Conservation (phyloP, 768 basidiomycete genomes). For the Terana coerulea region DNA sequence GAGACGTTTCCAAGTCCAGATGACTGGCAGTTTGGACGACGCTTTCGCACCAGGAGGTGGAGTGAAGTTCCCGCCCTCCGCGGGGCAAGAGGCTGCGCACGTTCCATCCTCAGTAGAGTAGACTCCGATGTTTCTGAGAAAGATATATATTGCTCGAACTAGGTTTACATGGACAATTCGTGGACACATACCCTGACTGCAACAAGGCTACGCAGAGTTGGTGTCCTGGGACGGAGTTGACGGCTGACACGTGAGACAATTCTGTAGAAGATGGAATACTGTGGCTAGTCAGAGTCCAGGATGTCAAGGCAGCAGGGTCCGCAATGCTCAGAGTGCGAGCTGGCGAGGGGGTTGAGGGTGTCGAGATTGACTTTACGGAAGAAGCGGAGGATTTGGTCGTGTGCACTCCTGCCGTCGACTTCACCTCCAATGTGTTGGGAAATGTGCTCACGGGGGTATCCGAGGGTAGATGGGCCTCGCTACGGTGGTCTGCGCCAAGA, state of each 20-base stretch:
- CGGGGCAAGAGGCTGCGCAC: constrained; percentile 31
- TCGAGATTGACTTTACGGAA: constrained; percentile 19
- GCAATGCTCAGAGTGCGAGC: constrained; percentile 15
- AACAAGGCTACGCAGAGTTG: constrained; percentile 42
- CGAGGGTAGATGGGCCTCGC: constrained; percentile 34
- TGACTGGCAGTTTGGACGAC: constrained; percentile 13
- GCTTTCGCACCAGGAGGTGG: constrained; percentile 33
- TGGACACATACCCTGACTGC: constrained; percentile 53
- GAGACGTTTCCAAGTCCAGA: constrained; percentile 34
- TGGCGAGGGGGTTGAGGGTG: constrained; percentile 8
- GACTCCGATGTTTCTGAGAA: constrained; percentile 48
- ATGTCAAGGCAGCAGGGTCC: constrained; percentile 23
- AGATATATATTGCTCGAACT: not conserved
- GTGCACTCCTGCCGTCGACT: too few relatives aligned
- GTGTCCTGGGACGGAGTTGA: constrained; percentile 34
- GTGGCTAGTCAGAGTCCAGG: constrained; percentile 25
- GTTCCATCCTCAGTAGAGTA: constrained; percentile 50
- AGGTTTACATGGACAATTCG: not conserved
- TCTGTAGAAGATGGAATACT: constrained; percentile 47
- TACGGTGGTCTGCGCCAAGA: constrained; percentile 19
- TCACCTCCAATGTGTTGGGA: too few relatives aligned
- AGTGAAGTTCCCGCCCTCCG: constrained; percentile 25
- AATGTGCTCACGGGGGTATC: too few relatives aligned
- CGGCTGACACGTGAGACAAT: constrained; percentile 37
- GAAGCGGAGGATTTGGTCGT: constrained; percentile 17